Evolutionary conservation across 1,284 basidiomycete genomes (phyloP).

Genomic region (Apiotrichum mycotoxinovorans): DNA sequence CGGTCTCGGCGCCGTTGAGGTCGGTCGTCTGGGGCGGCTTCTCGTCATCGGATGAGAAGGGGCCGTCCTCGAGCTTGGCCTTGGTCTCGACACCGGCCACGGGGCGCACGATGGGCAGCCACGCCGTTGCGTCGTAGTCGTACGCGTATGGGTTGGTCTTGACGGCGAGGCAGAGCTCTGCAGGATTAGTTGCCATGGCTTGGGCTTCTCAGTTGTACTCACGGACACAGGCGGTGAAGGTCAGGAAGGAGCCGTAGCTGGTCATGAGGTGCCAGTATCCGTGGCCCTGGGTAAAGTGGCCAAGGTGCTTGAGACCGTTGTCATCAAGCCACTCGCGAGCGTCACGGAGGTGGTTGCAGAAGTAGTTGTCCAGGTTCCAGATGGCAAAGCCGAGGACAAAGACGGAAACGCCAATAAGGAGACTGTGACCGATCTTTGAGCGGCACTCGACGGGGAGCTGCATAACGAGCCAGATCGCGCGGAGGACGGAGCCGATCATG

Average conservation of each 20-base stretch:
- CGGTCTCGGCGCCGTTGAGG: too few species aligned
- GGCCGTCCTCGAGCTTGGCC: background rate
- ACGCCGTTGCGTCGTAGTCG: constrained; percentile 20
- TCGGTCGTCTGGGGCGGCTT: background rate
- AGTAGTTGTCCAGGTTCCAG: constrained; percentile 58
- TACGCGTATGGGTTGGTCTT: constrained; percentile 32
- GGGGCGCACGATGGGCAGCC: constrained; percentile 25
- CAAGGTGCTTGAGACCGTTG: constrained; percentile 27
- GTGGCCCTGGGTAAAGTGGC: constrained; percentile 47
- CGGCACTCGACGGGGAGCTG: constrained; percentile 27
- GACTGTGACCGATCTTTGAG: constrained; percentile 28
- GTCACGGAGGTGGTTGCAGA: constrained; percentile 43
- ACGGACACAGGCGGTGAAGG: constrained; percentile 50
- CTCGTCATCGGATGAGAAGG: background rate
- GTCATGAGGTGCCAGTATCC: constrained; percentile 57
- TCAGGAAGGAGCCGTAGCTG: constrained; percentile 51
- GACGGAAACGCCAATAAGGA: constrained; percentile 35
- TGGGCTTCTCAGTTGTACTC: constrained; percentile 13
- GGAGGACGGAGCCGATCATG: constrained; percentile 37
- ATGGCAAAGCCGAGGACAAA: constrained; percentile 52
- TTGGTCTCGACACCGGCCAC: constrained; percentile 1
- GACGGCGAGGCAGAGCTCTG: constrained; percentile 34
- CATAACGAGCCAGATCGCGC: constrained; percentile 39
- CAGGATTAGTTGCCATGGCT: background rate
- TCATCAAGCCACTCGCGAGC: constrained; percentile 19